phyloP scores from a whole-genome alignment of 2,329 filamentous ascomycete species.

The Fusarium proliferatum region DNA sequence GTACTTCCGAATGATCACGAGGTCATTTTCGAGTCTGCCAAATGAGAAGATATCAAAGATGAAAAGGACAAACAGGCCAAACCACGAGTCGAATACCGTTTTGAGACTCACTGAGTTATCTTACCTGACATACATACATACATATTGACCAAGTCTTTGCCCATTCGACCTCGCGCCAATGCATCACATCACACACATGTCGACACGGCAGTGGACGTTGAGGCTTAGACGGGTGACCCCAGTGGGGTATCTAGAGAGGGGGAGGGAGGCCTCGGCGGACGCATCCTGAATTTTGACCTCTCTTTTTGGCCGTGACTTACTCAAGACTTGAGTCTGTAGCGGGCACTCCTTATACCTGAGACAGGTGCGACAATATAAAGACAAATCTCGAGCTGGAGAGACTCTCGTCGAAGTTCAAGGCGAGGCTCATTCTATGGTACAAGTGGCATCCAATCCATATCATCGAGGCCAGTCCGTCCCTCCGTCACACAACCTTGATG shows the following conservation, averaged over 20 bases:
- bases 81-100: not conserved
- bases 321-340: not conserved
- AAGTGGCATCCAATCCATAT: constrained; percentile 8
- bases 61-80: not conserved
- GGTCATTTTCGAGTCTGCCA: not conserved
- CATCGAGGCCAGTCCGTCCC: constrained; percentile 4
- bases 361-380: not conserved
- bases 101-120: not conserved
- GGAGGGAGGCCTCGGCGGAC: constrained; percentile 36
- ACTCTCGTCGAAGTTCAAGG: not conserved
- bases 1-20: constrained; percentile 12
- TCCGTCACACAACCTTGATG: constrained; percentile 5
- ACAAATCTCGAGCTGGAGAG: not conserved
- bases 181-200: constrained; percentile 39
- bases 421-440: constrained; percentile 13
- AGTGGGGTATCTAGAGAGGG: constrained; percentile 35
- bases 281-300: constrained; percentile 22
- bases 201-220: constrained; percentile 38
- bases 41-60: not conserved
- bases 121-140: not conserved
- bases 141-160: not conserved
- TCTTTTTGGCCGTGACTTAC: not conserved
- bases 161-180: constrained; percentile 21
- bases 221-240: constrained; percentile 36
- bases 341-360: not conserved